A percentile compares a stretch with the other conserved stretches of the same genome.
These are phyloP conservation scores for Aspergillus chevalieri DNA, from an alignment of 2,329 filamentous ascomycete genomes.

Conservation along the genomic window DNA sequence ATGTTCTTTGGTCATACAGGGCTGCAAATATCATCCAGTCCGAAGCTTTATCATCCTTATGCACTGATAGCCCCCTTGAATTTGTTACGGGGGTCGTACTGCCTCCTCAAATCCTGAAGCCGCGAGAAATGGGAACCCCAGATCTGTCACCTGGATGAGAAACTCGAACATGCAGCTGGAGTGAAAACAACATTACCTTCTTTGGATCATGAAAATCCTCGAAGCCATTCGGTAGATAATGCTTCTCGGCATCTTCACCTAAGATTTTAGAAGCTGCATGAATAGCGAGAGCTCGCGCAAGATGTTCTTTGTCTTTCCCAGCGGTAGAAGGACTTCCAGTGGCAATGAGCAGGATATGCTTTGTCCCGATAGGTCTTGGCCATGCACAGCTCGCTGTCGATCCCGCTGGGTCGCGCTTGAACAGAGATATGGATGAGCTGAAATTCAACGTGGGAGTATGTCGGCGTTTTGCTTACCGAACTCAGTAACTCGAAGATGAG, in stretches of 20 bases:
- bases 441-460: not conserved
- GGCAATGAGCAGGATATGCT: slow-evolving; percentile 6
- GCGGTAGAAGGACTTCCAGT: slow-evolving; percentile 6
- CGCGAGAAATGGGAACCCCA: slow-evolving; percentile 4
- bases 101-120: slow-evolving; percentile 1
- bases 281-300: slow-evolving; percentile 2
- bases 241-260: not conserved
- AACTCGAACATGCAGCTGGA: not conserved
- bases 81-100: slow-evolving; percentile 1
- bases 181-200: slow-evolving; percentile 1
- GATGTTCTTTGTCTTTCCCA: slow-evolving; percentile 1
- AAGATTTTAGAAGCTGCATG: not conserved
- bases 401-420: slow-evolving; percentile 2
- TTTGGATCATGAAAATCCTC: slow-evolving; percentile 4
- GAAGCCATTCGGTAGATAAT: slow-evolving; percentile 2
- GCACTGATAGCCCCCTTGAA: slow-evolving; percentile 2
- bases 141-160: not conserved
- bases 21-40: too few species aligned
- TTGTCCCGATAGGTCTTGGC: slow-evolving; percentile 4
- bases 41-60: not conserved
- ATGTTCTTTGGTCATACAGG: too few species aligned
- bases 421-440: not conserved
- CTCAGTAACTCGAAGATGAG: slow-evolving; percentile 6
- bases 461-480: slow-evolving; percentile 1
- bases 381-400: slow-evolving; percentile 3